These are phyloP conservation scores for Fusarium lyarnte DNA, from an alignment of 2,329 filamentous ascomycete species.

Conservation along the genomic window DNA sequence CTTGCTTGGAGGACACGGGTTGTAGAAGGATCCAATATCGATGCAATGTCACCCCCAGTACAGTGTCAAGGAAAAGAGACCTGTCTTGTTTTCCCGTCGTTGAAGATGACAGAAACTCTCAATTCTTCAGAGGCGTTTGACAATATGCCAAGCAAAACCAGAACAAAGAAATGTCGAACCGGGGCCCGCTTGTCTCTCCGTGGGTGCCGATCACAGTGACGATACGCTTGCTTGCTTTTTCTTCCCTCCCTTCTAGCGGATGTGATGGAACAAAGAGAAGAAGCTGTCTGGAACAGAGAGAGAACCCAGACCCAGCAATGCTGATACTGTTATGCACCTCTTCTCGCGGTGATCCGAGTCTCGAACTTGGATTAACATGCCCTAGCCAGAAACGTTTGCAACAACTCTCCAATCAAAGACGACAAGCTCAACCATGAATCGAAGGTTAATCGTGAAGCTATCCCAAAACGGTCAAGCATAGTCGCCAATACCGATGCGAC, in stretches of 20 bases:
- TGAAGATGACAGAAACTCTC: constrained; percentile 2
- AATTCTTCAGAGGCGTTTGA: constrained; percentile 11
- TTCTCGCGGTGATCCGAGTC: neutral
- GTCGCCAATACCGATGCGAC: constrained; percentile 15
- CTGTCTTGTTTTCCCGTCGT: neutral
- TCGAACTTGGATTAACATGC: constrained; percentile 1
- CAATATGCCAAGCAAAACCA: neutral
- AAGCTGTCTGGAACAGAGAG: neutral
- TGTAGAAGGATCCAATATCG: neutral
- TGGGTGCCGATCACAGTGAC: constrained; percentile 6
- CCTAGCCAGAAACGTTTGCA: constrained; percentile 8
- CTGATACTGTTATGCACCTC: constrained; percentile 5
- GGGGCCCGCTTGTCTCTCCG: neutral
- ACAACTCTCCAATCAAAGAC: constrained; percentile 13
- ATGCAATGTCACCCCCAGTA: neutral
- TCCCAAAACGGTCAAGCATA: constrained; percentile 7
- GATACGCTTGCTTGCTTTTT: neutral
- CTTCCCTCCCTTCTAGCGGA: neutral
- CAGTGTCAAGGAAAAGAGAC: neutral
- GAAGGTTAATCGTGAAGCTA: constrained; percentile 14
- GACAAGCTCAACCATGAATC: constrained; percentile 1
- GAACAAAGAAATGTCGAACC: constrained; percentile 19
- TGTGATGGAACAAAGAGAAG: neutral
- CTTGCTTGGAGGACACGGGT: neutral
- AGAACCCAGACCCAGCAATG: neutral